These are phyloP conservation scores for Penicillium brevicompactum DNA, from an alignment of 2,329 filamentous ascomycete species.

Conservation along the genomic window DNA sequence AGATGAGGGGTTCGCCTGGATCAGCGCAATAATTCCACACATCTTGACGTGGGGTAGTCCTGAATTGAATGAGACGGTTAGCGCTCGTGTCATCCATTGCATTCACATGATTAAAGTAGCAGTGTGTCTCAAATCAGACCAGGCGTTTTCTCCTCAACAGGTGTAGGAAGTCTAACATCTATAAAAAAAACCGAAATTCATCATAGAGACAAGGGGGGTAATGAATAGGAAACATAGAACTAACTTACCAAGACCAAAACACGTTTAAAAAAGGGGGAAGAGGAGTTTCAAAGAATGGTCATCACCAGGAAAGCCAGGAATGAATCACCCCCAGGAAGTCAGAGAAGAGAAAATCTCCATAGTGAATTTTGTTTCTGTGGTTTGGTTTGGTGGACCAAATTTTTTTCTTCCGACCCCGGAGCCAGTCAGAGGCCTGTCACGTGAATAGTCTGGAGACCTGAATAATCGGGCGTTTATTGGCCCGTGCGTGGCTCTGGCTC, in stretches of 20 bases:
- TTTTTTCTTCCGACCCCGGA: slow-evolving; percentile 21
- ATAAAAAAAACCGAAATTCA: slow-evolving; percentile 48
- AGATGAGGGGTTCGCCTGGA: slow-evolving; percentile 58
- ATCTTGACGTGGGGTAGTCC: slow-evolving; percentile 45
- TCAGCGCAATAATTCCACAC: slow-evolving; percentile 65
- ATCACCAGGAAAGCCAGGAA: slow-evolving; percentile 15
- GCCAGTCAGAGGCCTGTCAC: background rate
- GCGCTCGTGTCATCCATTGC: slow-evolving; percentile 10
- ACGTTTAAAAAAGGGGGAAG: slow-evolving; percentile 9
- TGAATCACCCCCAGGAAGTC: slow-evolving; percentile 17
- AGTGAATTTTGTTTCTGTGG: slow-evolving; percentile 18
- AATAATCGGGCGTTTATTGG: background rate
- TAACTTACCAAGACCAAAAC: slow-evolving; percentile 20
- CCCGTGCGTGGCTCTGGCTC: background rate
- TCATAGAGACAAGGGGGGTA: slow-evolving; percentile 31
- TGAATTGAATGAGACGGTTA: slow-evolving; percentile 19
- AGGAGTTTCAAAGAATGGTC: slow-evolving; percentile 22
- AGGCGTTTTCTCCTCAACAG: slow-evolving; percentile 44
- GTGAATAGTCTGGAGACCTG: background rate
- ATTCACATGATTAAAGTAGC: slow-evolving; percentile 7
- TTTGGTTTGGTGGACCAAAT: slow-evolving; percentile 14
- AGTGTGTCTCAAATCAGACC: slow-evolving; percentile 30
- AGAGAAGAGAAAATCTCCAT: slow-evolving; percentile 21
- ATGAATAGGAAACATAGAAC: background rate
- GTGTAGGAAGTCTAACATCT: slow-evolving; percentile 54